Evolutionary conservation across 2,329 filamentous ascomycete genomes (phyloP), one percentile per base, ranked within the genome.

Genomic region (Aspergillus floridensis): DNA sequence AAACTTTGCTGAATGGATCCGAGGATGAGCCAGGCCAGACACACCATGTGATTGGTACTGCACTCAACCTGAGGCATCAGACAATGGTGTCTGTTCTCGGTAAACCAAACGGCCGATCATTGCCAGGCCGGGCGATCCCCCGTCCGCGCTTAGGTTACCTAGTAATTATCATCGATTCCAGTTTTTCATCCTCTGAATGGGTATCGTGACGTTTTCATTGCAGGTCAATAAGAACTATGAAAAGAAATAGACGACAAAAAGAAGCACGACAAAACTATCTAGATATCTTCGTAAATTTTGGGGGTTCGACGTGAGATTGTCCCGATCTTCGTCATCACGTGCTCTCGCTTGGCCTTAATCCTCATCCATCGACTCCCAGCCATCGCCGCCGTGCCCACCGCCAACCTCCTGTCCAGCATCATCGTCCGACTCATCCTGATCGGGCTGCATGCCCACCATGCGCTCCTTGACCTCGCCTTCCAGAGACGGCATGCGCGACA

Each of bases 401-500:
- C 69, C 80, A 47, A 76, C 83, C 60, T 80, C 81, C 48, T 80
- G 83, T 29, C 78, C 83, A 41, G 78, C 84, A 14, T 82, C 84
- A n/a, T 88, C 86, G 50, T 84, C 85, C 63, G 89, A 88, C 65
- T 87, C 89, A 63, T 87, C 86, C 57, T 88, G 83, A 62, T 85
- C 82, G 64, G 82, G 78, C 49, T 88, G 84, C 51, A 96, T 82
- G 1, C 88, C 90, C 5, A 98, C 86, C 51, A 95, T 80, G 59
- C 91, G 85, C 76, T 99, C 93, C 72, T 83, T 80, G 24, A 87
- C 86, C 50, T 86, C 84, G 16, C 82, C 86, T 52, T 85, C 85
- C 6, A 81, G 77, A 62, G 81, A 78, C 38, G 85, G 83, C 59
- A 93, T 82, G 59, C 86, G 88, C 69, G 80, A 86, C 38, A 90